phyloP scores from a whole-genome alignment of 495 filamentous ascomycete genomes.

The Daldinia decipiens region DNA sequence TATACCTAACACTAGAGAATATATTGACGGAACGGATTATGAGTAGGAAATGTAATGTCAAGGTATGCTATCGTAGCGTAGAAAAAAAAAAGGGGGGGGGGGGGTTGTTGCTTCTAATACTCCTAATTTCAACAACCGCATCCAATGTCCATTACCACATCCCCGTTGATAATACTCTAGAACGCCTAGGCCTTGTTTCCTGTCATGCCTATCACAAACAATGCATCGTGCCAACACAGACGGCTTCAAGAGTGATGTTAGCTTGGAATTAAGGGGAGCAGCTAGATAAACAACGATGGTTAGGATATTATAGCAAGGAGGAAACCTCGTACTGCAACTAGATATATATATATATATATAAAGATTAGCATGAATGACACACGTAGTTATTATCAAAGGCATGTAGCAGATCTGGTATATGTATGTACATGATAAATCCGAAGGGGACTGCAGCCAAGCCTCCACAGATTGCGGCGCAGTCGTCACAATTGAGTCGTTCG shows the following conservation, averaged over 20 bases:
- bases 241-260: not conserved
- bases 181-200: not conserved
- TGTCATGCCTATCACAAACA: not conserved
- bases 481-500: not conserved
- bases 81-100: not conserved
- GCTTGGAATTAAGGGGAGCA: not conserved
- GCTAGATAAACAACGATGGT: not conserved
- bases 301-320: not conserved
- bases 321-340: constrained; percentile 3
- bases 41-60: not conserved
- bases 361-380: not conserved
- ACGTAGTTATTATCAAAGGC: not conserved
- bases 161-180: not conserved
- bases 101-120: not conserved
- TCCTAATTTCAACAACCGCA: not conserved
- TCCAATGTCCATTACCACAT: too few species aligned
- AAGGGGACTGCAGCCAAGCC: not conserved
- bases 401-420: not conserved
- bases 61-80: not conserved
- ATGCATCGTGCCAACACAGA: not conserved
- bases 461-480: not conserved
- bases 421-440: constrained; percentile 13
- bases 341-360: not conserved
- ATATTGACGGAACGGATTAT: not conserved
- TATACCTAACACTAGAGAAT: not conserved